phyloP scores from a whole-genome alignment of 2,329 filamentous ascomycete genomes.

The Aspergillus sp. region DNA sequence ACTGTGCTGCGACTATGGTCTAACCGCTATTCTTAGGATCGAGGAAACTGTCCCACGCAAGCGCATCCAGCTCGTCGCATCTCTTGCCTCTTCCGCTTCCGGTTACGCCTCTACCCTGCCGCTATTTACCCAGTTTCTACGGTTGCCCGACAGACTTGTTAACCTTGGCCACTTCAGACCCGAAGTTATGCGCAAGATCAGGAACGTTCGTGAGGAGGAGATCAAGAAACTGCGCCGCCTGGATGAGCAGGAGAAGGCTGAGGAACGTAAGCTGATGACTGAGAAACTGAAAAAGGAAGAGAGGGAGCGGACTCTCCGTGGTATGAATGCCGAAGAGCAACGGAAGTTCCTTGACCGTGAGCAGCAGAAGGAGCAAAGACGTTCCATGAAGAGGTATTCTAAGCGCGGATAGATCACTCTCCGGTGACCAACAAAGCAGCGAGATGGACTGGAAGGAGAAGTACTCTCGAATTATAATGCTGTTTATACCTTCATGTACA shows the following conservation, averaged over 20 bases:
- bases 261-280: slow-evolving; percentile 54
- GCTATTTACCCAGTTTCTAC: slow-evolving; percentile 78
- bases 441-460: slow-evolving; percentile 9
- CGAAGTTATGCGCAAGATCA: slow-evolving; percentile 84
- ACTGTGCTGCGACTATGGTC: neutral
- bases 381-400: slow-evolving; percentile 63
- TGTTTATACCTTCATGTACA: slow-evolving; percentile 23
- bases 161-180: slow-evolving; percentile 79
- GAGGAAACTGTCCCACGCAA: slow-evolving; percentile 84
- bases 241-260: slow-evolving; percentile 69
- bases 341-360: slow-evolving; percentile 83
- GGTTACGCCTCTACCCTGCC: slow-evolving; percentile 68
- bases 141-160: slow-evolving; percentile 79
- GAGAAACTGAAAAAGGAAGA: slow-evolving; percentile 80
- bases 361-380: slow-evolving; percentile 69
- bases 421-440: neutral
- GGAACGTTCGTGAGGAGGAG: slow-evolving; percentile 74
- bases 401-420: slow-evolving; percentile 45
- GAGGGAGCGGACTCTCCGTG: slow-evolving; percentile 76
- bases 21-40: slow-evolving; percentile 54
- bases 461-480: slow-evolving; percentile 18
- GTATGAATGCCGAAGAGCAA: slow-evolving; percentile 77
- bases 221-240: slow-evolving; percentile 75
- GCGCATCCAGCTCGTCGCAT: slow-evolving; percentile 75
- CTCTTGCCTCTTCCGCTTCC: slow-evolving; percentile 62